Base-by-base conservation (phyloP, 495 filamentous ascomycete genomes). In the Lepidopterella palustris region DNA sequence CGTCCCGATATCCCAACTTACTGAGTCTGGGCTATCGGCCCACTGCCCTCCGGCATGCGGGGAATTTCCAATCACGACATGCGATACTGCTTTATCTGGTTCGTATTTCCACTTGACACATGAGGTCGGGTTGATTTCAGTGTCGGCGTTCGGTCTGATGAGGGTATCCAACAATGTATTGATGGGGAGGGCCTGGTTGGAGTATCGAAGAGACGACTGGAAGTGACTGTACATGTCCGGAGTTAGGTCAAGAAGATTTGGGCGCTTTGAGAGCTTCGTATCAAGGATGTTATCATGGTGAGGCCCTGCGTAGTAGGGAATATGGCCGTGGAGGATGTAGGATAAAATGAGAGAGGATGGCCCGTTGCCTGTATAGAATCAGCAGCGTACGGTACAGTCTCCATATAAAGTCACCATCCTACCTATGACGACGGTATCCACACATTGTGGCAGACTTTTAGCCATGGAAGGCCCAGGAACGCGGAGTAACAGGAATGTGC, bases 261-360 rank as follows among this genome's bases (percentile, higher is more conserved):
- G 73, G 2, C 61, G 50, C 1, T 68, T 60, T 25, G 71, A 70
- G 40, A 86, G 72, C 61, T 84, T 85, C 39, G 71, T 60, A 66
- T 87, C 77, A 0, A 87, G 73, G 13, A 87, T 70, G 20, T 78
- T 73, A 66, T 87, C 84, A 9, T 82, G 82, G 68, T 87, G 84
- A 25, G 77, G 78, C 45, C 76, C 76, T 20, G 75, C 71, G 59
- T 87, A 87, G 57, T 76, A 78, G 1, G 84, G 84, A 49, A 84
- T 73, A 65, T 86, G 77, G 11, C 84, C 84, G 66, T 87, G 84
- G 18, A 87, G 79, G 51, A 87, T 82, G 65, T 80, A 87, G 55
- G 82, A 84, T 24, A 87, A 76, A 67, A 86, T 81, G 68, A 87
- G 78, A 59, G 84, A 80, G 29, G 84, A 81, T 52, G 84, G 84